Base-by-base conservation (phyloP, 371 early-diverging fungal species). In the Chytridiales sp. region DNA sequence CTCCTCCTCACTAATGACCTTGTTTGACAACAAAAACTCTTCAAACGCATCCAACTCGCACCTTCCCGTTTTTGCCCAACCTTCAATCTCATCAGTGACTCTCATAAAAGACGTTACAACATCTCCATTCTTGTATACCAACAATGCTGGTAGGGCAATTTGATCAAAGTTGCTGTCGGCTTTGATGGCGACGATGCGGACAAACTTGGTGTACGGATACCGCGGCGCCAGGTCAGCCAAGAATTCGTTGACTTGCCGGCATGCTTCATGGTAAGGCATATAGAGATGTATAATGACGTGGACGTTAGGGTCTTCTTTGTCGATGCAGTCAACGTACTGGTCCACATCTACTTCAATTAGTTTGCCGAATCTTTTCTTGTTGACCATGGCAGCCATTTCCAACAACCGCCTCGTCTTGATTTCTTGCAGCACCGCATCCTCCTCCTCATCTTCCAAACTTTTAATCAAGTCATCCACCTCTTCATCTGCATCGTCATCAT, bases 221-320 rank as follows among this genome's bases (percentile, higher is more conserved):
- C 55, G 69, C 15, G 69, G 50, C 11, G 81, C 76, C 9, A 80
- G 57, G 26, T 53, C 49, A 40, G 61, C 64, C 26, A 80, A 61
- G 31, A 75, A 68, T 29, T 66, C 61, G 60, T 75, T 78, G 30
- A 79, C 76, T 6, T 70, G 64, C 8, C 83, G 75, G 52, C 75
- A 74, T 3, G 66, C 66, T 41, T 72, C 67, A 22, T 43, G 49
- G 24, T 30, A 17, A 1, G 59, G 62, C 39, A 78, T 65, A 54
- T 72, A 80, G 26, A 80, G 64, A 52, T 78, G 78, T 17, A 78
- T 51, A 1, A 80, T 46, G 38, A 80, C 78, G 2, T 47, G 59
- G 0, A 67, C 68, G 17, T 29, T 31, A 17, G 71, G 64, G 8
- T 38, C 66, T 38, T 61, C 73, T n/a, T 69, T 55, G 43, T 79